phyloP scores from a whole-genome alignment of 306 rosid species.

The Citrullus amarus region DNA sequence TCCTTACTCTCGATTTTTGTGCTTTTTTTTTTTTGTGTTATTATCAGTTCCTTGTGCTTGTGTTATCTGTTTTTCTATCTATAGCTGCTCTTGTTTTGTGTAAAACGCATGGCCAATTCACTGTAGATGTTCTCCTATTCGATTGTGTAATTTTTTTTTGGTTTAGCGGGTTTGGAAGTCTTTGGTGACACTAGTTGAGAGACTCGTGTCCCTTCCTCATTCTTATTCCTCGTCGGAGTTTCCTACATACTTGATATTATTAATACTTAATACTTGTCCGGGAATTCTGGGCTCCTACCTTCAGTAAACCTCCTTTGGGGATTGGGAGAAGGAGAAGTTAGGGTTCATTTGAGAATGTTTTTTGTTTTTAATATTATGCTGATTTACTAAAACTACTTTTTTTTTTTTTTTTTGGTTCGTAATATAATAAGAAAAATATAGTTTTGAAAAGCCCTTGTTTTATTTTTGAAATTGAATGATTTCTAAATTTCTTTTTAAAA shows the following conservation, averaged over 20 bases:
- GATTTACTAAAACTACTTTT: not conserved
- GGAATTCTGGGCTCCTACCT: not conserved
- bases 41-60: not conserved
- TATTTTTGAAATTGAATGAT: not conserved
- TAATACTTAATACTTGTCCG: not conserved
- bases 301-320: not conserved
- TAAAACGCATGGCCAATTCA: not conserved
- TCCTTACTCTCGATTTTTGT: not conserved
- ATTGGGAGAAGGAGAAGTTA: not conserved
- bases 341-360: not conserved
- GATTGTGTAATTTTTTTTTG: not conserved
- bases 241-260: not conserved
- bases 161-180: not conserved
- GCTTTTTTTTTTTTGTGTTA: not conserved
- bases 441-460: not conserved
- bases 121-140: not conserved
- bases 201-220: not conserved
- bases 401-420: not conserved
- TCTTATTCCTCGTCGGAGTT: not conserved
- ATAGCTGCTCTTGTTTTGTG: not conserved
- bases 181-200: not conserved
- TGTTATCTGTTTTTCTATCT: not conserved
- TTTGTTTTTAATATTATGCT: not conserved
- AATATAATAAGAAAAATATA: not conserved
- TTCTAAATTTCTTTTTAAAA: not conserved